phyloP scores from a whole-genome alignment of 1,284 basidiomycete species.

The Boletellus sp. region DNA sequence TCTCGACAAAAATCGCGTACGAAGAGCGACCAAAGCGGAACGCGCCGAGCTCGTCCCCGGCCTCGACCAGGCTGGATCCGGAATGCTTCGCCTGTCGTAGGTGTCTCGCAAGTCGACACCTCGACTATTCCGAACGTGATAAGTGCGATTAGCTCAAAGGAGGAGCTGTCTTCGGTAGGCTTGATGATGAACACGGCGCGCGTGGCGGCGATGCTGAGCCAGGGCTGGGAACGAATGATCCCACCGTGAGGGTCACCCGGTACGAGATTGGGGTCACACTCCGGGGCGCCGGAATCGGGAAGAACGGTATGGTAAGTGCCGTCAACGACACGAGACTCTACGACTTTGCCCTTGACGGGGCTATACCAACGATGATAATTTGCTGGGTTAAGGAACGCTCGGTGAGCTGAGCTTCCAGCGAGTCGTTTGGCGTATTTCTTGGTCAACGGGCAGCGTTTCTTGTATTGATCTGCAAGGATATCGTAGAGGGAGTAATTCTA shows the following conservation, averaged over 20 bases:
- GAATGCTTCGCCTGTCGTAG: not conserved
- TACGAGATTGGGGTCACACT: not conserved
- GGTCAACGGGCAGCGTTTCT: not conserved
- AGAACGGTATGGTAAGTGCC: conserved; percentile 50
- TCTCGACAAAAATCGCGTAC: conserved; percentile 39
- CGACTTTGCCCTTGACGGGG: conserved; percentile 49
- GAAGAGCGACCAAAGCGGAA: conserved; percentile 55
- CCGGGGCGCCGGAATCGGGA: conserved; percentile 9
- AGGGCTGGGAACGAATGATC: conserved; percentile 37
- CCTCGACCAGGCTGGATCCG: conserved; percentile 17
- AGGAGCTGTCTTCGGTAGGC: conserved; percentile 33
- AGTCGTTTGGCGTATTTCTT: conserved; percentile 30
- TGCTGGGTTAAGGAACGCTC: conserved; percentile 45
- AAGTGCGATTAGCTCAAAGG: conserved; percentile 38
- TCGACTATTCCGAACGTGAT: conserved; percentile 55
- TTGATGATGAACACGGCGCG: conserved; percentile 50
- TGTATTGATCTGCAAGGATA: conserved; percentile 28
- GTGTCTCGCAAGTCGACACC: conserved; percentile 45
- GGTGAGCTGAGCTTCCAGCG: conserved; percentile 50
- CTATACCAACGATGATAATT: conserved; percentile 57
- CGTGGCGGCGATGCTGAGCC: conserved; percentile 32
- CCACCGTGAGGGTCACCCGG: conserved; percentile 23
- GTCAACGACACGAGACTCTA: conserved; percentile 6
- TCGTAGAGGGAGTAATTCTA: conserved; percentile 42
- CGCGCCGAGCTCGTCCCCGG: conserved; percentile 46